Base-by-base conservation (phyloP, 2,329 filamentous ascomycete genomes). In the Plenodomus tracheiphilus region DNA sequence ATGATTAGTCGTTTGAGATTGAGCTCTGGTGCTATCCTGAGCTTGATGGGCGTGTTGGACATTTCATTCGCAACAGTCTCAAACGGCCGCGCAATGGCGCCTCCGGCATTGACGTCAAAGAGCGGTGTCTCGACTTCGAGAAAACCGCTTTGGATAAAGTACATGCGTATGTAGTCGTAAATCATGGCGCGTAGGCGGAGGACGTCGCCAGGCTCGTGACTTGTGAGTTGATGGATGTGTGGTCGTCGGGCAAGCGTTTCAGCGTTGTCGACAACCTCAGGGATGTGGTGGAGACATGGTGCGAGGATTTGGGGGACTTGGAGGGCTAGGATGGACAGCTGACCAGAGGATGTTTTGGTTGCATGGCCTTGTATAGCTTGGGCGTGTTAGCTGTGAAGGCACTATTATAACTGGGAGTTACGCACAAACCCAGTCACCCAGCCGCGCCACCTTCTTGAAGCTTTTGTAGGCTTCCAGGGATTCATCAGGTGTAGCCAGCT, bases 1-100 rank as follows among this genome's bases (percentile, higher is more conserved):
- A 97, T 82, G 1, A 97, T 85, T 39, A 99, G 79, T 8, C 94
- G 84, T 77, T 99, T 99, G 36, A 99, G 82, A 87, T 91, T 97
- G 30, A 99, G 77, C 74, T 99, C 94, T 0, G 94, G 94, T 2
- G 94, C 94, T 61, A 99, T 93, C 41, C 94, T 83, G 28, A 99
- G 79, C 18, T 88, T 84, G 30, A 99, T 77, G 45, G 85, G 79
- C 50, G 84, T 86, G 35, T 86, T 81, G 2, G 84, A 79, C 51
- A 96, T 86, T 65, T 92, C 90, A 0, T 87, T 89, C 8, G 91
- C 86, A 38, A 79, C 75, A 0, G 92, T 97, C 58, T 86, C 79
- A 69, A 99, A 99, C 0, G 94, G 90, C 41, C 89, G 85, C 1
- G 94, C 94, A 34, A 86, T 81, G 4, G 94, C 94, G 35, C 94